These are phyloP conservation scores for Saksenaea vasiformis DNA, from an alignment of 371 early-diverging fungal genomes.

Conservation along the genomic window DNA sequence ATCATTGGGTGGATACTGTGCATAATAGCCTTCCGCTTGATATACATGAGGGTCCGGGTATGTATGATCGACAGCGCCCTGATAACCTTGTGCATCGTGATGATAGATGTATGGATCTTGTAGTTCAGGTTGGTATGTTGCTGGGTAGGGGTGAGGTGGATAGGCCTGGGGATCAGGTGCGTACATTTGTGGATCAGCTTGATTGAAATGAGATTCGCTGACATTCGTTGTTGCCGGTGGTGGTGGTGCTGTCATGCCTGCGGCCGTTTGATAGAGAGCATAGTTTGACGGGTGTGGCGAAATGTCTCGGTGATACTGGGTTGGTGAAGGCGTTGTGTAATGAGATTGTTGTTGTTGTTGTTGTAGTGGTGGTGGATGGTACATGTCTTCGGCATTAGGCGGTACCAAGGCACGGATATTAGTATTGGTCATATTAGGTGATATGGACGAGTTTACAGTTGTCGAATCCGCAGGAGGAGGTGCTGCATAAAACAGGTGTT, in stretches of 20 bases:
- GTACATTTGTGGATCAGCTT: neutral
- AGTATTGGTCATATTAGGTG: neutral
- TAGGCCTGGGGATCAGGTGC: neutral
- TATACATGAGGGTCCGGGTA: neutral
- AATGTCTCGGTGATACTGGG: neutral
- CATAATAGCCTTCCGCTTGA: neutral
- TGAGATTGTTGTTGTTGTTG: no score
- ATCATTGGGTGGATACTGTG: neutral
- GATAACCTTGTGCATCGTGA: neutral
- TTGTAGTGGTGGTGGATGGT: neutral
- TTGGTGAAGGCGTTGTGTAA: neutral
- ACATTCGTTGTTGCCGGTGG: no score
- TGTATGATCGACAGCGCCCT: neutral
- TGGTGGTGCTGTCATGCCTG: neutral
- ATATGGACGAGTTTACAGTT: neutral
- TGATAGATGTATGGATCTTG: constrained; percentile 2
- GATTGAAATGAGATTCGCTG: neutral
- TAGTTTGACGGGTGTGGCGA: neutral
- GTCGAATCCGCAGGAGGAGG: neutral
- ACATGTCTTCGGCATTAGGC: neutral
- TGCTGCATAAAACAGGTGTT: constrained; percentile 3
- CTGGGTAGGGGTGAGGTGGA: neutral
- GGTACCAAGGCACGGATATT: neutral
- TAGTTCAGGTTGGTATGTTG: neutral
- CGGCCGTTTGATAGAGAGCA: neutral